A percentile compares a stretch with the other conserved stretches of the same genome.
phyloP scores from a whole-genome alignment of 2,329 filamentous ascomycete genomes.

The Cercospora brassicicola region DNA sequence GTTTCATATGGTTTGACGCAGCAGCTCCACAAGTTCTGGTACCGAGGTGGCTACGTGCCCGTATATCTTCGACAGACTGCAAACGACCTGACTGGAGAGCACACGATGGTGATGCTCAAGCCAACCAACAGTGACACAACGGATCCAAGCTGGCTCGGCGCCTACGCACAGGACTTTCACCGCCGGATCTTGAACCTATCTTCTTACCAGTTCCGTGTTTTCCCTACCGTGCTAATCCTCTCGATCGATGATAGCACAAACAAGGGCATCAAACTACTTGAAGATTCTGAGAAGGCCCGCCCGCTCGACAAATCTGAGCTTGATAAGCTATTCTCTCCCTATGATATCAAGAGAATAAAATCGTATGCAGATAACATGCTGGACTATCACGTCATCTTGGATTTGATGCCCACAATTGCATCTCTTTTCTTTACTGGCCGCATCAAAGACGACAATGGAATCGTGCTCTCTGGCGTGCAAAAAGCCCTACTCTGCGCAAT shows the following conservation, averaged over 20 bases:
- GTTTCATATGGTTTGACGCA: constrained; percentile 92
- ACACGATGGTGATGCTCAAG: constrained; percentile 95
- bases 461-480: constrained; percentile 79
- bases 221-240: constrained; percentile 74
- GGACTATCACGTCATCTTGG: constrained; percentile 95
- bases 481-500: constrained; percentile 84
- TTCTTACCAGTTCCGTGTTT: constrained; percentile 87
- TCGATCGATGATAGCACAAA: constrained; percentile 85
- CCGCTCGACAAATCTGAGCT: constrained; percentile 72
- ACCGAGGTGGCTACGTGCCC: constrained; percentile 78
- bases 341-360: constrained; percentile 91
- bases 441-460: constrained; percentile 49
- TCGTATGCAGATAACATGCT: constrained; percentile 96
- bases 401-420: constrained; percentile 82
- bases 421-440: constrained; percentile 81
- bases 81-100: constrained; percentile 94
- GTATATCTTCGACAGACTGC: constrained; percentile 94
- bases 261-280: constrained; percentile 64
- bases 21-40: constrained; percentile 94
- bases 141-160: constrained; percentile 81
- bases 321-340: constrained; percentile 77
- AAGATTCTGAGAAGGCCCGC: constrained; percentile 52
- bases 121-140: constrained; percentile 62
- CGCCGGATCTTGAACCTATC: constrained; percentile 86
- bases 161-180: constrained; percentile 91